Conservation (phyloP, 2,329 filamentous ascomycete species). For the Neonectria coccinea region DNA sequence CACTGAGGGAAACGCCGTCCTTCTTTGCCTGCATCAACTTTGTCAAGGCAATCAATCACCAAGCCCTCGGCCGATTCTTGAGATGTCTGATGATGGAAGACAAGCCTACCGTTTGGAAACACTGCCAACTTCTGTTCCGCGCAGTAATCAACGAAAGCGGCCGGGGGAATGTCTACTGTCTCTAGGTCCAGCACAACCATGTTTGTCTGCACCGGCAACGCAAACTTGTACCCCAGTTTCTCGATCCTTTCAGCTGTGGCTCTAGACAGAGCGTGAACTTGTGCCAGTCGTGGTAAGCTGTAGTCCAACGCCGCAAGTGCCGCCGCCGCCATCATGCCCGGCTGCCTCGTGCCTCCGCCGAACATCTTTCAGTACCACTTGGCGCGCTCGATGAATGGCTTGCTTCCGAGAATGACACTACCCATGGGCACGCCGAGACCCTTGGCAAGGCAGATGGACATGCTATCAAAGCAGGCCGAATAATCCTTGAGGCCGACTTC, state of each 20-base stretch:
- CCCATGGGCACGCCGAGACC: slow-evolving; percentile 83
- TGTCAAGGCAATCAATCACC: slow-evolving; percentile 6
- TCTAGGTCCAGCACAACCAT: slow-evolving; percentile 44
- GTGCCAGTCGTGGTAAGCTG: slow-evolving; percentile 35
- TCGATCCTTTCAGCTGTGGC: slow-evolving; percentile 29
- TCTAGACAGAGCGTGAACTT: slow-evolving; percentile 39
- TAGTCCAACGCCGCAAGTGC: slow-evolving; percentile 70
- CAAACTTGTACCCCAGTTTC: slow-evolving; percentile 39
- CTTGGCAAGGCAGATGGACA: slow-evolving; percentile 80
- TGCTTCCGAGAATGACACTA: slow-evolving; percentile 71
- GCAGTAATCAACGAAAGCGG: slow-evolving; percentile 34
- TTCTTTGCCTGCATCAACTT: slow-evolving; percentile 26
- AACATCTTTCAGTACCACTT: slow-evolving; percentile 70
- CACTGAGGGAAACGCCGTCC: slow-evolving; percentile 11
- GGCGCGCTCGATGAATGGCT: slow-evolving; percentile 50
- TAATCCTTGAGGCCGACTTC: slow-evolving; percentile 74
- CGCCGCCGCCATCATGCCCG: slow-evolving; percentile 76
- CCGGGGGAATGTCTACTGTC: slow-evolving; percentile 32
- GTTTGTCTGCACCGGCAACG: slow-evolving; percentile 45
- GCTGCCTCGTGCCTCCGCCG: slow-evolving; percentile 77
- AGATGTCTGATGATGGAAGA: slow-evolving; percentile 28
- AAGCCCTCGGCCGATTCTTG: slow-evolving; percentile 15
- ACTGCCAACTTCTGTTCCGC: slow-evolving; percentile 21
- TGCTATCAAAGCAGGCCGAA: slow-evolving; percentile 74
- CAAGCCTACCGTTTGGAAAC: slow-evolving; percentile 24